Base-by-base conservation (phyloP, 305 asterid genomes). In the Solanum aculeatissimum region DNA sequence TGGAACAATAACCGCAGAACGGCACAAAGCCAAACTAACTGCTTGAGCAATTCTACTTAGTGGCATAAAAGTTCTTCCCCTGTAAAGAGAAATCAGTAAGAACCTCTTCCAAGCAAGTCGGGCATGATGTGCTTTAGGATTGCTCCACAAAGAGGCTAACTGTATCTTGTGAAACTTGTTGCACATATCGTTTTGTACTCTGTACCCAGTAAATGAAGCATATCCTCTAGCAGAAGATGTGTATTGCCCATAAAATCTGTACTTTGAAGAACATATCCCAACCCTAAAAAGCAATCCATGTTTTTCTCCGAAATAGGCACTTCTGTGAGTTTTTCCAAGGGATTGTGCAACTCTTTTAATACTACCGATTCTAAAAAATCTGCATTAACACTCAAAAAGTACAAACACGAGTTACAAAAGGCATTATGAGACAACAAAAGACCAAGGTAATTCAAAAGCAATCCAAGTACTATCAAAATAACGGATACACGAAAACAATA, bases 21-120 rank as follows among this genome's bases (percentile, higher is more conserved):
- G 97, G 89, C 88, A 92, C 86, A 95, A 85, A 0, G 96, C 97
- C 88, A 97, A 92, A 90, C 91, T 89, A 84, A 94, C 90, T 12
- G 99, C 98, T 90, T 92, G 99, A 82, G 97, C 96, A 75, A 91
- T 84, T 92, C 85, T 91, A 86, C 87, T 89, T 47, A 95, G 55
- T 47, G 90, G 90, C 60, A 80, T 51, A 85, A 38, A 82, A 78
- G 90, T 88, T 84, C 72, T 83, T 21, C 86, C 85, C 42, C 86
- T 86, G 84, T 75, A 85, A 69, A 65, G 77, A 6, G 92, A 82
- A 13, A 81, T 83, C 87, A 70, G 89, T 13, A 88, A 69, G 80
- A 93, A 88, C 86, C 90, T 90, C 88, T 92, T 92, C 98, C 94
- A 96, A 87, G 93, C 92, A 90, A 85, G 87, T 68, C 88, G 92